Evolutionary conservation across 2,329 filamentous ascomycete genomes (phyloP).

Genomic region (Colletotrichum sp.): DNA sequence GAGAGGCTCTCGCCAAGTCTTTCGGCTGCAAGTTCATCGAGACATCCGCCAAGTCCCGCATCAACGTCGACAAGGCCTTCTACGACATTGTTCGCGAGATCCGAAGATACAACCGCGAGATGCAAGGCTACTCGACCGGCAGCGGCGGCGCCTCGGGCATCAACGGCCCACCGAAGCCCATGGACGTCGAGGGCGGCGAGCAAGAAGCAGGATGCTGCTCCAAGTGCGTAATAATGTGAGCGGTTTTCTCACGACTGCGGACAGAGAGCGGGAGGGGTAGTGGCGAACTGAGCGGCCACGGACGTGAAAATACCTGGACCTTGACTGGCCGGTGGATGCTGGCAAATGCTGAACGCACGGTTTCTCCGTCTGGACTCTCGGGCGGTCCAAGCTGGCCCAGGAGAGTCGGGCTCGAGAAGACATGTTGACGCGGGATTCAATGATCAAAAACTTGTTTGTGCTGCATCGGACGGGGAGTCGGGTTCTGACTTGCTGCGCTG

Average conservation of each 20-base stretch:
- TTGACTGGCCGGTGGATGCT: slow-evolving; percentile 11
- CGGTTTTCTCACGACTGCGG: background rate
- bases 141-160: slow-evolving; percentile 68
- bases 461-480: slow-evolving; percentile 45
- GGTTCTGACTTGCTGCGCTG: slow-evolving; percentile 35
- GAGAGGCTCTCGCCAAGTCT: slow-evolving; percentile 80
- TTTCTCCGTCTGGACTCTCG: slow-evolving; percentile 8
- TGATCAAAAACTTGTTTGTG: slow-evolving; percentile 29
- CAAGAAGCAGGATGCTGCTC: slow-evolving; percentile 79
- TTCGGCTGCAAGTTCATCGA: slow-evolving; percentile 99
- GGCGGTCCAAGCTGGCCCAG: slow-evolving; percentile 14
- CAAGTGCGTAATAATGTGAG: slow-evolving; percentile 88
- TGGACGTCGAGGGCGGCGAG: slow-evolving; percentile 77
- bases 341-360: slow-evolving; percentile 14
- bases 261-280: background rate
- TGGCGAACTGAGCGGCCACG: slow-evolving; percentile 1
- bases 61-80: slow-evolving; percentile 98
- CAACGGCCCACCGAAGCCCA: slow-evolving; percentile 70
- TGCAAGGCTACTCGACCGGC: slow-evolving; percentile 83
- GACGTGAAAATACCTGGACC: slow-evolving; percentile 10
- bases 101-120: slow-evolving; percentile 96
- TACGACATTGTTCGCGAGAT: slow-evolving; percentile 99
- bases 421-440: slow-evolving; percentile 14
- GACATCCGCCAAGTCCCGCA: slow-evolving; percentile 96
- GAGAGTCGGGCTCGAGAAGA: slow-evolving; percentile 10